A percentile compares a stretch with the other conserved stretches of the same genome.
Evolutionary conservation across 129 eudicot species (phyloP).

Genomic region (Chrysanthemum makinoi): DNA sequence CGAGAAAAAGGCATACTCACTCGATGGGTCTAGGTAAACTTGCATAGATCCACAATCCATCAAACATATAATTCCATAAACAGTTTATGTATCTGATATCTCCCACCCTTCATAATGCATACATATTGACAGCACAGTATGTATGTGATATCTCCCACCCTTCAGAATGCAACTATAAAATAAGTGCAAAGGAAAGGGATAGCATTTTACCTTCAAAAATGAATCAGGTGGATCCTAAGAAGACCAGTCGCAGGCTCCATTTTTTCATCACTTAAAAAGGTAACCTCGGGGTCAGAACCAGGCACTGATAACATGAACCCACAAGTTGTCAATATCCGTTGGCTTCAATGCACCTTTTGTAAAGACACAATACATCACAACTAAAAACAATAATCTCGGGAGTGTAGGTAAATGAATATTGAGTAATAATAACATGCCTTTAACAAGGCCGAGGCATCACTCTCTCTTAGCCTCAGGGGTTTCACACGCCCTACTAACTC

Average conservation of each 20-base stretch:
- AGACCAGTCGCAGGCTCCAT: constrained; percentile 97
- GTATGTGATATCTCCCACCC: no score
- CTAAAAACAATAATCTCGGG: constrained; percentile 9
- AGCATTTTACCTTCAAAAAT: constrained; percentile 64
- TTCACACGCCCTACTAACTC: constrained; percentile 99
- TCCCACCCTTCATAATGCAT: no score
- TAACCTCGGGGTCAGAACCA: no score
- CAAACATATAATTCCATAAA: no score
- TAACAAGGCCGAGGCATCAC: constrained; percentile 92
- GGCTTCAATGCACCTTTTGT: constrained; percentile 96
- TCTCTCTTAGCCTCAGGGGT: constrained; percentile 67
- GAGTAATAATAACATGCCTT: constrained; percentile 52
- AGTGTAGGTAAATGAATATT: background rate
- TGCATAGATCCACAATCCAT: no score
- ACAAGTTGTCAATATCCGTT: constrained; percentile 72
- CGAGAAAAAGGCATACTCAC: constrained; percentile 59
- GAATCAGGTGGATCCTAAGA: constrained; percentile 56
- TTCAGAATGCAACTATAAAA: no score
- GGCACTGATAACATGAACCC: no score
- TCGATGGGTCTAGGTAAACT: constrained; percentile 51
- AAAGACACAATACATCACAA: constrained; percentile 9
- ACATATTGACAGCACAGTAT: no score
- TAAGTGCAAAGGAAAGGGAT: no score
- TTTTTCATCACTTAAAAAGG: no score
- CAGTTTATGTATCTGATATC: no score